Evolutionary conservation across 768 basidiomycete genomes (phyloP), one percentile per base, ranked within the genome.

Genomic region (Russula compacta): DNA sequence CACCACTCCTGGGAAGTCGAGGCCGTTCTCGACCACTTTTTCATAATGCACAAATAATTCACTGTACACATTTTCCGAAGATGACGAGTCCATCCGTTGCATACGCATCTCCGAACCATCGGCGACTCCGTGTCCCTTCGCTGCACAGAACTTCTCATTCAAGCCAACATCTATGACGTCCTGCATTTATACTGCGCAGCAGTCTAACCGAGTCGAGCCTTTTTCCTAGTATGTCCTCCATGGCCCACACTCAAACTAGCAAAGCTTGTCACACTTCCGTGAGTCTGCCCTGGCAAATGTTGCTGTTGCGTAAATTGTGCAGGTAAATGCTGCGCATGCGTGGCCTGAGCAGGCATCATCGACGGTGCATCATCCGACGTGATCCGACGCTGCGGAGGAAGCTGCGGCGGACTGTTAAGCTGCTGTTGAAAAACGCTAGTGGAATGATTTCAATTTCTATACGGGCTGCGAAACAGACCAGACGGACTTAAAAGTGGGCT

Each of bases 351-450:
- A 29, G 85, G 85, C 75, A 91, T 83, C 89, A 91, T 90, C 0
- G 87, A 89, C 0, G 89, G 88, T 6, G 88, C 90, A 42, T 98
- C 94, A 70, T 98, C 95, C 68, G 92, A 88, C 1, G 93, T 89
- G 54, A 98, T 95, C 44, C 93, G 83, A 35, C 94, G 79, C 43
- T 85, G 85, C 0, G 95, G 95, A 38, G 94, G 95, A 12, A 85
- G 79, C 64, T 91, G 87, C 54, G 82, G 78, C 1, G 81, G 68
- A 0, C 79, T 77, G 19, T 87, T 78, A 3, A 80, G 76, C 43
- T 58, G 61, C 12, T 62, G 60, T 42, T 85, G 80, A 71, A 95
- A 95, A 0, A 88, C 91, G 68, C 90, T 95, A 38, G 33, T 8
- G 39, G 24, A 9, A 35, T 15, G 11, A 10, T 8, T 35, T 55